A percentile compares a stretch with the other conserved stretches of the same genome.
Evolutionary conservation across 805 yeast species (phyloP).

Genomic region (Candida glaebosa): DNA sequence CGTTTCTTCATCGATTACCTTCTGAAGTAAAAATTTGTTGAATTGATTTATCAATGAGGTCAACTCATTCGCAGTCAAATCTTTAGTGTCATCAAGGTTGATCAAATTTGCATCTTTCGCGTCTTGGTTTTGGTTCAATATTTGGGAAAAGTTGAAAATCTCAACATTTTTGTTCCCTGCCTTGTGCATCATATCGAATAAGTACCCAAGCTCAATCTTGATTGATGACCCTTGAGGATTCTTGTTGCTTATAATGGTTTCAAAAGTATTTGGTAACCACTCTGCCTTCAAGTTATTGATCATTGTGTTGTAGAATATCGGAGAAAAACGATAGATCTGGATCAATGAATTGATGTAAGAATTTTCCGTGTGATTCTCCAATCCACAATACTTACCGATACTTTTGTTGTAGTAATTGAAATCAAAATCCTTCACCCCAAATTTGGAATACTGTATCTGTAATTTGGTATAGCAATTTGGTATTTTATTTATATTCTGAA

Average conservation of each 20-base stretch:
- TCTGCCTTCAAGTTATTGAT: conserved; percentile 50
- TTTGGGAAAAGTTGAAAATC: conserved; percentile 68
- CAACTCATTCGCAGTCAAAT: conserved; percentile 42
- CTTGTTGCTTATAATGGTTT: conserved; percentile 20
- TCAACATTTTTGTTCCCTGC: conserved; percentile 77
- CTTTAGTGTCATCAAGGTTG: conserved; percentile 46
- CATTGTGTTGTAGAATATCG: conserved; percentile 66
- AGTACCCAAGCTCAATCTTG: conserved; percentile 78
- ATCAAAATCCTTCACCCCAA: conserved; percentile 93
- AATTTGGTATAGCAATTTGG: conserved; percentile 77
- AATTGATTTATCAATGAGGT: conserved; percentile 49
- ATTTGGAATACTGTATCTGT: conserved; percentile 77
- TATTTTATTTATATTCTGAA: conserved; percentile 20
- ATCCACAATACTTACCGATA: conserved; percentile 55
- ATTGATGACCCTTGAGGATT: conserved; percentile 49
- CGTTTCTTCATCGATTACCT: conserved; percentile 44
- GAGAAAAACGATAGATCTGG: conserved; percentile 76
- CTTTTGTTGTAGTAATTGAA: conserved; percentile 81
- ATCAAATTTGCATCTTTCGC: conserved; percentile 53
- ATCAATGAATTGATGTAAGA: conserved; percentile 69
- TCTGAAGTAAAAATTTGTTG: conserved; percentile 55
- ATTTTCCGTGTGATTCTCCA: conserved; percentile 84
- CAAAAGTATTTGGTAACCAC: conserved; percentile 41
- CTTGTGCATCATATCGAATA: conserved; percentile 87
- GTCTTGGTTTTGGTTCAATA: conserved; percentile 33